Base-by-base conservation (phyloP, 495 filamentous ascomycete species). In the Clohesyomyces aquaticus region DNA sequence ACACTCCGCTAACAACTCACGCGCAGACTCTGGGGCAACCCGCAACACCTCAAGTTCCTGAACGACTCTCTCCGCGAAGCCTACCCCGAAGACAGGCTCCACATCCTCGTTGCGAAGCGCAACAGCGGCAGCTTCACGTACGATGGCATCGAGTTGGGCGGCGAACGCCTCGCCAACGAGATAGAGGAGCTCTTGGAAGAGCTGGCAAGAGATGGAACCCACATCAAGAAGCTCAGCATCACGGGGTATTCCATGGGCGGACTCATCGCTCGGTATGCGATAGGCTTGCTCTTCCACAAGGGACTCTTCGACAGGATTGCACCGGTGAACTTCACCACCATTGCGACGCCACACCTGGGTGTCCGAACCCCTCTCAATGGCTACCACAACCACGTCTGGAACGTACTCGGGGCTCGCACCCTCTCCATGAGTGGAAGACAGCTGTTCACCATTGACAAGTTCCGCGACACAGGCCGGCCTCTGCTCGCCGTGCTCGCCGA, bases 271-370 rank as follows among this genome's bases (percentile, higher is more conserved):
- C 80, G 93, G 65, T 98, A 97, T 80, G 88, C 89, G 1, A 82
- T 96, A 57, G 94, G 93, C 2, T 74, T 98, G 65, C 80, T 98
- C 1, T 85, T 89, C 70, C 87, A 88, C 41, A 88, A 87, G 61
- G 91, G 91, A 11, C 85, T 86, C 66, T 85, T 98, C 47, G 87
- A 94, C 32, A 81, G 82, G 56, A 76, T 97, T 18, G 79, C 90
- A 71, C 92, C 94, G 18, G 82, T 95, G 74, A 96, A 96, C 76
- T 97, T 97, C 72, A 90, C 90, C 2, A 95, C 91, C 1, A 97
- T 98, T 75, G 93, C 89, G 23, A 86, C 87, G 16, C 93, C 94
- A 19, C 93, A 97, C 76, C 83, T 97, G 0, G 93, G 93, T 19
- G 90, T 93, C 8, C 81, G 90, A 45, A 85, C 88, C 10, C 91